phyloP scores from a whole-genome alignment of 495 filamentous ascomycete genomes.

The Podospora bellae-mahoneyi region DNA sequence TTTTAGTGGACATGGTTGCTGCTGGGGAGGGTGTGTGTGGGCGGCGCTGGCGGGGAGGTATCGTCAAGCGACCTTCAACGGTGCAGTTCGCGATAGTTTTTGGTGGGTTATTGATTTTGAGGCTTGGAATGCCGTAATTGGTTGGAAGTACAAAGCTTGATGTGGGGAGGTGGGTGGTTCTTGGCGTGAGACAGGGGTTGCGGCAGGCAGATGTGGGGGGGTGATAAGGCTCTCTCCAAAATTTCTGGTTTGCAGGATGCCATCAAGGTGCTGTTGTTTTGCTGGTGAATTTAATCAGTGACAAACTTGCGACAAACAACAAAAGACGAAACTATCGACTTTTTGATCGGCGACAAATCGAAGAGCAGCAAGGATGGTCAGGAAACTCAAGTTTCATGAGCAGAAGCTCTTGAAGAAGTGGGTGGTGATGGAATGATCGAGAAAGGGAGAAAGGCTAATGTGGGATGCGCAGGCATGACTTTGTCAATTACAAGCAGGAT shows the following conservation, averaged over 20 bases:
- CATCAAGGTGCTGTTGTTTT: slow-evolving; percentile 10
- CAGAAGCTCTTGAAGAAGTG: slow-evolving; percentile 34
- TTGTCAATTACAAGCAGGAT: slow-evolving; percentile 90
- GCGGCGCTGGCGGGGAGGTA: neutral
- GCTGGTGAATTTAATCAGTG: neutral
- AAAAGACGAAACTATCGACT: neutral
- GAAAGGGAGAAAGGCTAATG: slow-evolving; percentile 39
- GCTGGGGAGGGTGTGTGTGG: neutral
- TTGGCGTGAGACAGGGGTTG: slow-evolving; percentile 12
- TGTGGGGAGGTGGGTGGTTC: neutral
- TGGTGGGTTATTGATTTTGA: slow-evolving; percentile 9
- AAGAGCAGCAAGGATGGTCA: slow-evolving; percentile 60
- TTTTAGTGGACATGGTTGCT: neutral
- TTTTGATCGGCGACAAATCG: neutral
- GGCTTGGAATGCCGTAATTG: slow-evolving; percentile 5
- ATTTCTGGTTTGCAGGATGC: slow-evolving; percentile 14
- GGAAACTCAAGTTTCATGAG: slow-evolving; percentile 72
- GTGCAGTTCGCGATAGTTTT: slow-evolving; percentile 7
- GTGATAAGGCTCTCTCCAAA: slow-evolving; percentile 15
- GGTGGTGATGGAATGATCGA: neutral
- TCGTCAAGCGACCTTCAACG: neutral
- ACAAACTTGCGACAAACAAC: neutral
- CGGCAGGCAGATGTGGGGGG: slow-evolving; percentile 26
- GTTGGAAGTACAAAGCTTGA: neutral
- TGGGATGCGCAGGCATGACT: slow-evolving; percentile 93